Evolutionary conservation across 805 yeast genomes (phyloP), one percentile per base, ranked within the genome.

Genomic region (Candida peoriensis): DNA sequence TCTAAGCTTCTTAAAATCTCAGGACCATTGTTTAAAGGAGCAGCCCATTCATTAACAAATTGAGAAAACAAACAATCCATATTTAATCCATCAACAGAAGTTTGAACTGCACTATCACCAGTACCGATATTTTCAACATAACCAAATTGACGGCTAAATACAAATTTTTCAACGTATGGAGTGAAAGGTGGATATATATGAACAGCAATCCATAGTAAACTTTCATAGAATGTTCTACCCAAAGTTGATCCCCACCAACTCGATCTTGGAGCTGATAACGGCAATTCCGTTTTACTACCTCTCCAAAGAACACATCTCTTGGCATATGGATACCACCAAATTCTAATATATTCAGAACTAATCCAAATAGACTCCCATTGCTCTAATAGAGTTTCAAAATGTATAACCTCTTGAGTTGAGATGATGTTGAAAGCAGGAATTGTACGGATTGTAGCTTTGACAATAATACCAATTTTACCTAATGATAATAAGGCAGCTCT

Each of bases 291-390:
- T 54, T 86, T 86, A 17, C 74, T 63, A 24, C 95, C 97, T 54
- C 94, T 75, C 97, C 97, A 90, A 32, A 88, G 65, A 21, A 88
- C 78, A 65, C 95, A 85, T 52, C 81, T 81, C 33, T 76, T 74
- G 13, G 93, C 70, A 58, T 90, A 93, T 2, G 98, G 97, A 60
- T 83, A 93, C 97, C 97, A 93, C 97, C 97, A 90, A 32, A 88
- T 76, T 44, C 97, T 76, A 30, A 88, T 81, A 53, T 78, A 90
- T 61, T 90, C 98, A n/a, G 87, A 72, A 30, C 86, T 78, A 4
- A 84, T 75, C 95, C 97, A 90, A 29, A 90, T 60, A 11, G 68
- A 66, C 46, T 82, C 86, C 87, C 95, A 87, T 39, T 63, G 61
- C 41, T 76, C 67, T 47, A 90, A 60, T 17, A 90, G 62, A 6